Conservation (phyloP, 257 asterid genomes). For the Solanum tarapatanum region DNA sequence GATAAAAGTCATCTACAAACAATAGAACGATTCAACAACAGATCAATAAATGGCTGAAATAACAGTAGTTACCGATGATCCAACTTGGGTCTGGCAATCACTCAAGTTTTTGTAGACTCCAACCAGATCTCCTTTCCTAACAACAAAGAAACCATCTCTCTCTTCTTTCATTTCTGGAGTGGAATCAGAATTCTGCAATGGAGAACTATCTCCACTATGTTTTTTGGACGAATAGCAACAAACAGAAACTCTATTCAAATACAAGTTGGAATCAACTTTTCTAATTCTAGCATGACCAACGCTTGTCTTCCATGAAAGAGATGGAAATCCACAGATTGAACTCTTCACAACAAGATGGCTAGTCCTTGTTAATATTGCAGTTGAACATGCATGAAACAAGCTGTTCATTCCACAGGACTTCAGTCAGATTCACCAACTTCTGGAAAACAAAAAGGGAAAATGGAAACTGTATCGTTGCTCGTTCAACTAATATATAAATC, state of each 20-base stretch:
- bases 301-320: conserved; percentile 31
- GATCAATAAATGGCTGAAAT: not conserved
- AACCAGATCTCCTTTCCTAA: conserved; percentile 82
- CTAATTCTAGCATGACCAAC: conserved; percentile 27
- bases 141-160: conserved; percentile 84
- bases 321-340: conserved; percentile 21
- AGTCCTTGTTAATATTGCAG: conserved; percentile 32
- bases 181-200: conserved; percentile 23
- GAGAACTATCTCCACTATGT: conserved; percentile 24
- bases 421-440: conserved; percentile 24
- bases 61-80: conserved; percentile 68
- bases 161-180: conserved; percentile 66
- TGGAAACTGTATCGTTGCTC: not conserved
- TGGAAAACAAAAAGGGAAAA: not conserved
- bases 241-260: conserved; percentile 25
- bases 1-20: not conserved
- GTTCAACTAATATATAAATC: not conserved
- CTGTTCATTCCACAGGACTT: conserved; percentile 49
- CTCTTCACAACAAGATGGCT: conserved; percentile 22
- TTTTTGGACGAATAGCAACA: conserved; percentile 47
- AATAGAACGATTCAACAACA: not conserved
- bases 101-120: conserved; percentile 88
- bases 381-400: conserved; percentile 51
- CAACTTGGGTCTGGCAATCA: conserved; percentile 97
- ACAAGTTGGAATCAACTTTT: conserved; percentile 20